Conservation (phyloP, 1,284 basidiomycete genomes). For the Amylostereum areolatum region DNA sequence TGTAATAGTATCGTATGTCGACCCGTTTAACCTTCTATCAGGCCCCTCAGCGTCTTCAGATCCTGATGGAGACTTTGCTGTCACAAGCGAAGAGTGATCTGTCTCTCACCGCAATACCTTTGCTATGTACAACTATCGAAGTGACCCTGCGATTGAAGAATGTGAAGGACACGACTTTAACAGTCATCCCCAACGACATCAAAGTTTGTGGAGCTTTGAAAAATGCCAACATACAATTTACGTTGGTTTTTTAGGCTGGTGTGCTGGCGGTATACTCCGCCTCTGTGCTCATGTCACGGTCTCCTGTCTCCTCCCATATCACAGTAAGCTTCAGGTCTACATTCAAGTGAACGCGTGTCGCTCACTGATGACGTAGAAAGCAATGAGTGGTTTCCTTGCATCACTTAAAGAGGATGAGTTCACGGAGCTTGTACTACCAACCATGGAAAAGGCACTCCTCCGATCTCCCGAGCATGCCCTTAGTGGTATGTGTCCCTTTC, state of each 20-base stretch:
- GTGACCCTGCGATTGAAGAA: slow-evolving; percentile 58
- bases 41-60: slow-evolving; percentile 41
- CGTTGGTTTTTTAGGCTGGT: slow-evolving; percentile 31
- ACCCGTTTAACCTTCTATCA: slow-evolving; percentile 15
- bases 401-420: slow-evolving; percentile 50
- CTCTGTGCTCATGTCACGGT: slow-evolving; percentile 54
- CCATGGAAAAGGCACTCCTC: slow-evolving; percentile 68
- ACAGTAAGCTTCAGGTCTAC: slow-evolving; percentile 26
- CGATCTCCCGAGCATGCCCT: slow-evolving; percentile 72
- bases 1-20: not conserved
- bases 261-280: slow-evolving; percentile 48
- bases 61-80: slow-evolving; percentile 45
- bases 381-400: slow-evolving; percentile 57
- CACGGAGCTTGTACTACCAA: slow-evolving; percentile 45
- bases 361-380: slow-evolving; percentile 26
- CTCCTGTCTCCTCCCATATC: slow-evolving; percentile 40
- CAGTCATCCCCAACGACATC: slow-evolving; percentile 32
- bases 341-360: not conserved
- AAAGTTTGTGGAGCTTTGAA: slow-evolving; percentile 29
- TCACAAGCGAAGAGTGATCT: slow-evolving; percentile 41
- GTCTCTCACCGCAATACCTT: slow-evolving; percentile 40
- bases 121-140: slow-evolving; percentile 57
- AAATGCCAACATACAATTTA: too few species aligned
- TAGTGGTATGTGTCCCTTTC: slow-evolving; percentile 33
- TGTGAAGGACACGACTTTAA: slow-evolving; percentile 35